These are phyloP conservation scores for Thraustochytrium sp. DNA, from an alignment of 352 stramenopile genomes.

Conservation along the genomic window DNA sequence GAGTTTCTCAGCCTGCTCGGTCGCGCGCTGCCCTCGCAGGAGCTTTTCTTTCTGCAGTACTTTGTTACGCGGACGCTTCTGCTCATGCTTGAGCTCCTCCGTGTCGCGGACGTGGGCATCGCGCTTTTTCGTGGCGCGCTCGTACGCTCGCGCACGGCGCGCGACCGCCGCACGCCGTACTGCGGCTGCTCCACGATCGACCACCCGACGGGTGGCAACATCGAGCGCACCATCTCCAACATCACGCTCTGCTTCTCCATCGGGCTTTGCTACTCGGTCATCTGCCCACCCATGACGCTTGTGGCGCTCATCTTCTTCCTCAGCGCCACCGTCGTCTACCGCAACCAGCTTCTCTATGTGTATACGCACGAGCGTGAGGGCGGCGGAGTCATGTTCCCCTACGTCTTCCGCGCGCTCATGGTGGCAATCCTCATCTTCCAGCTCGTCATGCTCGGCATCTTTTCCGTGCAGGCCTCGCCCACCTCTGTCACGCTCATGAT, in stretches of 20 bases:
- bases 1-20: constrained; percentile 22
- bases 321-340: constrained; percentile 7
- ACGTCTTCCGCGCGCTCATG: constrained; percentile 29
- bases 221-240: constrained; percentile 30
- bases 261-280: constrained; percentile 21
- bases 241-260: constrained; percentile 23
- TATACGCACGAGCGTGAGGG: constrained; percentile 35
- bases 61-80: constrained; percentile 14
- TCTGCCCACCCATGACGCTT: constrained; percentile 29
- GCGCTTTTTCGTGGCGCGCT: constrained; percentile 4
- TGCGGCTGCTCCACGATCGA: constrained; percentile 31
- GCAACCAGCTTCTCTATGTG: constrained; percentile 31
- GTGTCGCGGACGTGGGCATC: constrained; percentile 8
- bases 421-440: constrained; percentile 15
- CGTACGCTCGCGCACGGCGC: background rate
- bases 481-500: constrained; percentile 25
- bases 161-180: constrained; percentile 20
- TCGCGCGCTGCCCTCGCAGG: background rate
- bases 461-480: background rate
- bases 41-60: constrained; percentile 43
- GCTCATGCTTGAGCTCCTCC: constrained; percentile 1
- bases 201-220: constrained; percentile 24
- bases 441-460: constrained; percentile 38
- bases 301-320: constrained; percentile 24
- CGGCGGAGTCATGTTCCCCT: background rate